Conservation (phyloP, 306 rosid genomes). For the Dryas drummondii region DNA sequence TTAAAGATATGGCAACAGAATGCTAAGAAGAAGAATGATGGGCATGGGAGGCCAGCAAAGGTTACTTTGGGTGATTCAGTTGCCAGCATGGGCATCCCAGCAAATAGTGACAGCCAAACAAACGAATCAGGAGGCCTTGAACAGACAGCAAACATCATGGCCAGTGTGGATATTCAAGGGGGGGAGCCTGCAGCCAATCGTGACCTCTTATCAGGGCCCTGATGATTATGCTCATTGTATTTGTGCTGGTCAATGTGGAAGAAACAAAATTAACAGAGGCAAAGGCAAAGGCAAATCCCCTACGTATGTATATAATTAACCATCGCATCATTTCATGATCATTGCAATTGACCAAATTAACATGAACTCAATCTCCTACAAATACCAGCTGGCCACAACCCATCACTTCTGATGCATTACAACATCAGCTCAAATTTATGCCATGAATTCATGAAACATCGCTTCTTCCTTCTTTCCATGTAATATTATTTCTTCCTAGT, state of each 20-base stretch:
- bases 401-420: not conserved
- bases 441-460: not conserved
- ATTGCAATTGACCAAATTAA: not conserved
- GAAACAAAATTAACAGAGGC: not conserved
- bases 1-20: conserved; percentile 72
- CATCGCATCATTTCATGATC: not conserved
- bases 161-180: conserved; percentile 20
- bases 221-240: not conserved
- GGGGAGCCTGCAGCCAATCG: not conserved
- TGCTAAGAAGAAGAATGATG: conserved; percentile 62
- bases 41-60: conserved; percentile 23
- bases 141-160: conserved; percentile 21
- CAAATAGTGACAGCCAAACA: conserved; percentile 5
- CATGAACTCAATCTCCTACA: conserved; percentile 4
- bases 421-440: conserved; percentile 6
- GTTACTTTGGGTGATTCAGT: conserved; percentile 34
- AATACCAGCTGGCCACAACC: not conserved
- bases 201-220: conserved; percentile 1
- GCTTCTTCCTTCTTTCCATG: not conserved
- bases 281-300: not conserved
- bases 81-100: conserved; percentile 27
- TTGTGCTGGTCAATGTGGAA: not conserved
- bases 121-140: not conserved
- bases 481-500: not conserved
- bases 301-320: not conserved